phyloP scores from a whole-genome alignment of 129 eudicot genomes.

The Smallanthus sonchifolius region DNA sequence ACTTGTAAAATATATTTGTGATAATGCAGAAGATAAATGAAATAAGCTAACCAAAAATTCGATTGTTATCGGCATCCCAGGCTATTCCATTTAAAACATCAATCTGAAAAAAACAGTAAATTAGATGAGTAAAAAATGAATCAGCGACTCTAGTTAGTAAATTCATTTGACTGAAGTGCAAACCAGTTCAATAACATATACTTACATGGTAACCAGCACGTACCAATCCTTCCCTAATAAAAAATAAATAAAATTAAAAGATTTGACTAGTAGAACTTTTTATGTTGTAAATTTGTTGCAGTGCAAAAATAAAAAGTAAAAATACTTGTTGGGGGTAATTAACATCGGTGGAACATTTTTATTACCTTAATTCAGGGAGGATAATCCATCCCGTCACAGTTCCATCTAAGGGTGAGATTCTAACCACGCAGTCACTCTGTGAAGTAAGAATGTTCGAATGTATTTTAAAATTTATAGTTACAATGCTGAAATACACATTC shows the following conservation, averaged over 20 bases:
- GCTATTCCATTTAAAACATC: slow-evolving; percentile 95
- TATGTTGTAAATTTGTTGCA: neutral
- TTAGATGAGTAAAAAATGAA: neutral
- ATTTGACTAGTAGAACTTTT: neutral
- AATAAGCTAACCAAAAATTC: slow-evolving; percentile 64
- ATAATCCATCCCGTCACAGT: slow-evolving; percentile 60
- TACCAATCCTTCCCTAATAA: slow-evolving; percentile 42
- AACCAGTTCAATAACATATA: neutral
- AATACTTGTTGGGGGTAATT: neutral
- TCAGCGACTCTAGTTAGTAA: neutral
- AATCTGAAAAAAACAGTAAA: slow-evolving; percentile 15
- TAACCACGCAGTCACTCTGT: slow-evolving; percentile 78
- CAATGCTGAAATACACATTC: neutral
- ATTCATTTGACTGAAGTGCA: neutral
- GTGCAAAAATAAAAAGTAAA: neutral
- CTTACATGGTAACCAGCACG: slow-evolving; percentile 45
- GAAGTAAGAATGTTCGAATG: neutral
- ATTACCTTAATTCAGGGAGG: slow-evolving; percentile 62
- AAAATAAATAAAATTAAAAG: neutral
- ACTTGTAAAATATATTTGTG: neutral
- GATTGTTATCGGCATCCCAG: slow-evolving; percentile 53
- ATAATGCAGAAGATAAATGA: neutral
- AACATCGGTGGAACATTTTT: neutral
- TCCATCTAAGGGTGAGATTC: slow-evolving; percentile 59
- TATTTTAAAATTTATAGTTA: neutral